These are phyloP conservation scores for Exophiala dermatitidis DNA, from an alignment of 2,329 filamentous ascomycete genomes.

Conservation along the genomic window DNA sequence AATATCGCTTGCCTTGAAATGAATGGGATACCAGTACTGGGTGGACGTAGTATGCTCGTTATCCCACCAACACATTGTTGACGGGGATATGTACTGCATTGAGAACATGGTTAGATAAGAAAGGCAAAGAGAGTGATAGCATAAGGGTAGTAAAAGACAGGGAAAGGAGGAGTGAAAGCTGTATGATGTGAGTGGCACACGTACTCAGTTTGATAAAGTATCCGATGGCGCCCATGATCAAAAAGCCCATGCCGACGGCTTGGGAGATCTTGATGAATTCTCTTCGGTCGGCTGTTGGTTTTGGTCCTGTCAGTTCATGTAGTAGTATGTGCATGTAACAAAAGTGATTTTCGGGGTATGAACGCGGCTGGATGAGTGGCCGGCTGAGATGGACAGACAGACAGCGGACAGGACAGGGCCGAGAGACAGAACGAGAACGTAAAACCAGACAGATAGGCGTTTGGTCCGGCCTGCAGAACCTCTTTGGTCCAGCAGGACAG, in stretches of 20 bases:
- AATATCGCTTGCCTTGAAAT: too few relatives aligned
- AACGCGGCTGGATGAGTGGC: background rate
- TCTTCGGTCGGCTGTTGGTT: conserved; percentile 47
- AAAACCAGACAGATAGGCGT: too few relatives aligned
- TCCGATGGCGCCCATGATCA: conserved; percentile 55
- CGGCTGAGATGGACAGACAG: background rate
- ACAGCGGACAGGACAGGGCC: background rate
- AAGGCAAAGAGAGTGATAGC: background rate
- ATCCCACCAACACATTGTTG: conserved; percentile 46
- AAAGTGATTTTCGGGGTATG: background rate
- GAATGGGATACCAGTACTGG: too few relatives aligned
- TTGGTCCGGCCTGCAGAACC: too few relatives aligned
- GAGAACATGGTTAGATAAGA: background rate
- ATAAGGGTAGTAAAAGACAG: background rate
- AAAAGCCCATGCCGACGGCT: conserved; percentile 53
- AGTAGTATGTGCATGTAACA: conserved; percentile 22
- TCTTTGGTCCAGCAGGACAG: too few relatives aligned
- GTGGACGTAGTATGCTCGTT: background rate
- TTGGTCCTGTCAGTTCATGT: background rate
- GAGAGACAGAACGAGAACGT: too few relatives aligned
- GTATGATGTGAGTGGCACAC: conserved; percentile 24
- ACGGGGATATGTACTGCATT: conserved; percentile 44
- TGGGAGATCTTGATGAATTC: conserved; percentile 57
- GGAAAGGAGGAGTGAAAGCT: background rate
- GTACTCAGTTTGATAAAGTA: conserved; percentile 55